Evolutionary conservation across 495 filamentous ascomycete species (phyloP).

Genomic region (Usnea hakonensis): DNA sequence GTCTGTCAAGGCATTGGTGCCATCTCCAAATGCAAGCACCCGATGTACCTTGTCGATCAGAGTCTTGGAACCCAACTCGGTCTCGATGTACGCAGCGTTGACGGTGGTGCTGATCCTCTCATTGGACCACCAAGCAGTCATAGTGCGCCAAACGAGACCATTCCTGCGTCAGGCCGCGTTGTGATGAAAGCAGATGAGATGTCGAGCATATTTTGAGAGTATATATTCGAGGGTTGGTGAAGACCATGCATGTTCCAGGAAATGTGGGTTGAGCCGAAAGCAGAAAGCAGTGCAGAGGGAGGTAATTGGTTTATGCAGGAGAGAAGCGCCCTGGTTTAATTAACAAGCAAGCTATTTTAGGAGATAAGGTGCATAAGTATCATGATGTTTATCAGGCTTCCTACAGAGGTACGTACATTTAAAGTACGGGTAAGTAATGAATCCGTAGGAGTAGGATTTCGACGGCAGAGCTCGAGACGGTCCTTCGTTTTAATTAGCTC

Average conservation of each 20-base stretch:
- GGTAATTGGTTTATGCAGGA: neutral
- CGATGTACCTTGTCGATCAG: conserved; percentile 59
- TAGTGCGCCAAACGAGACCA: conserved; percentile 15
- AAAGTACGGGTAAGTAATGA: no score
- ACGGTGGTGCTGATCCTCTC: conserved; percentile 69
- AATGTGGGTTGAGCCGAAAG: neutral
- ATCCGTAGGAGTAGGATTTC: neutral
- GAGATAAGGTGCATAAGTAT: neutral
- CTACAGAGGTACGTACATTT: no score
- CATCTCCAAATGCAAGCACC: conserved; percentile 74
- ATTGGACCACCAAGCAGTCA: conserved; percentile 64
- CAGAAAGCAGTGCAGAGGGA: neutral
- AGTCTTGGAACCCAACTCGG: conserved; percentile 42
- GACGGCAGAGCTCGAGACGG: neutral
- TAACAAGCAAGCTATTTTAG: no score
- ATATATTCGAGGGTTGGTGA: neutral
- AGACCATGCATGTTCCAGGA: neutral
- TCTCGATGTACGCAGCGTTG: conserved; percentile 57
- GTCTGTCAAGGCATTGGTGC: conserved; percentile 76
- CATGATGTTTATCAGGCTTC: no score
- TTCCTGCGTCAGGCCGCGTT: conserved; percentile 9
- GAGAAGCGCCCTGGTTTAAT: neutral
- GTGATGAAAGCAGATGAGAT: neutral
- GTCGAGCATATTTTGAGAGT: conserved; percentile 5
- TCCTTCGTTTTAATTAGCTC: no score